A percentile compares a stretch with the other conserved stretches of the same genome.
Conservation (phyloP, 1,284 basidiomycete genomes). For the Phellopilus nigrolimitatus region DNA sequence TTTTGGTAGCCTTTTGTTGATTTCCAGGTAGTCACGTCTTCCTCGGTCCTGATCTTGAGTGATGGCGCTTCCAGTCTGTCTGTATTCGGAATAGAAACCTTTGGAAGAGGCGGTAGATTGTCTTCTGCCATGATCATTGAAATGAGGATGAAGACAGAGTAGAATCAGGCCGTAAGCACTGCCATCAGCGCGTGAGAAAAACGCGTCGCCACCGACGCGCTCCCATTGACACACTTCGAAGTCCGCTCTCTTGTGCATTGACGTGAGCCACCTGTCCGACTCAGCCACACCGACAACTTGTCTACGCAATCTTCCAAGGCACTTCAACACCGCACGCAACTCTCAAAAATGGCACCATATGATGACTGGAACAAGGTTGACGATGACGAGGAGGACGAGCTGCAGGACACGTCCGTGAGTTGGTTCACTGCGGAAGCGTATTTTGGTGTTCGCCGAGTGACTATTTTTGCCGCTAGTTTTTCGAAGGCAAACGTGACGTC, state of each 20-base stretch:
- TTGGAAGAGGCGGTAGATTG: slow-evolving; percentile 30
- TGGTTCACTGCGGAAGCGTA: background rate
- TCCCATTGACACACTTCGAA: no score
- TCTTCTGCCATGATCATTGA: background rate
- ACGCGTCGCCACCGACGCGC: slow-evolving; percentile 4
- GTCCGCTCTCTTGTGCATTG: no score
- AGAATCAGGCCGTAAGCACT: background rate
- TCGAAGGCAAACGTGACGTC: slow-evolving; percentile 74
- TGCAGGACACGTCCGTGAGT: slow-evolving; percentile 64
- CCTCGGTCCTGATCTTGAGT: slow-evolving; percentile 62
- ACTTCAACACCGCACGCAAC: no score
- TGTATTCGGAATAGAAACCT: slow-evolving; percentile 8
- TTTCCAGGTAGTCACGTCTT: slow-evolving; percentile 67
- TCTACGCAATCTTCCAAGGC: no score
- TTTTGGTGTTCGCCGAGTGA: background rate
- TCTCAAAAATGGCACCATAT: slow-evolving; percentile 53
- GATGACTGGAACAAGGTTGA: slow-evolving; percentile 74
- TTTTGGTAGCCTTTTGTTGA: slow-evolving; percentile 63
- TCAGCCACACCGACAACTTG: no score
- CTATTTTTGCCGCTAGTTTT: slow-evolving; percentile 41
- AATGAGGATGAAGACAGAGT: background rate
- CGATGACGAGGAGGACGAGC: slow-evolving; percentile 73
- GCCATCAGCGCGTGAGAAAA: slow-evolving; percentile 3
- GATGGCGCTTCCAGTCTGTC: slow-evolving; percentile 20
- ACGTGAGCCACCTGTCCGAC: no score